Evolutionary conservation across 1,284 basidiomycete genomes (phyloP), one percentile per base, ranked within the genome.

Genomic region (Porogramme epimiltina): DNA sequence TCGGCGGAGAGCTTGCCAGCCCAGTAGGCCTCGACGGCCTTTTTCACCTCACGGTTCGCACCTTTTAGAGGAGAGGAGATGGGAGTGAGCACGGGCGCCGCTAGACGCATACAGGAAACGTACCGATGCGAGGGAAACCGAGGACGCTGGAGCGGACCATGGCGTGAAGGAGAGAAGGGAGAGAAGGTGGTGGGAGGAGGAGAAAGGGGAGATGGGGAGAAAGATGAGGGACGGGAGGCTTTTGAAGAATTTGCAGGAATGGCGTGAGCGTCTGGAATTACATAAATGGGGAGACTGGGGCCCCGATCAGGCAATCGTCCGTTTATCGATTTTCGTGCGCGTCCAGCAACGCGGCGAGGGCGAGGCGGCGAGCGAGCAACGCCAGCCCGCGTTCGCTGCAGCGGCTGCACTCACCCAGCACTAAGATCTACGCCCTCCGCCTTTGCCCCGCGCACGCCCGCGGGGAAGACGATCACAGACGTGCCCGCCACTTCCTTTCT

Each of bases 1-100:
- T 93, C 92, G 45, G 87, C 92, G 58, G 88, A 82, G 70, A 88
- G 80, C 77, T 98, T 99, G 73, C 90, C 93, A 45, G 82, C 92
- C 97, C 97, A 99, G 84, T 98, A 99, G 60, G 91, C 87, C 77
- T 98, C 95, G 66, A 96, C 91, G 63, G 95, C 95, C 80, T 99
- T 99, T 81, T 99, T 99, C 65, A 97, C 87, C 79, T 98, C 95
- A 80, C 95, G 92, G 79, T 94, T 90, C 55, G 89, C 87, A 77
- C 93, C 93, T 91, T n/a, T n/a, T n/a, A 40, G 24, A 40, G 54
- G 15, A n/a, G 47, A 43, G 40, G 33, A 49, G 43, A 49, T 63
- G 44, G 44, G 18, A 28, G 39, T 46, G 24, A 40, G 8, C 42
- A n/a, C 26, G n/a, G 25, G 28, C 18, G 22, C 31, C 20, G 19